Evolutionary conservation across 2,329 filamentous ascomycete genomes (phyloP).

Genomic region (Pseudocercospora fijiensis): DNA sequence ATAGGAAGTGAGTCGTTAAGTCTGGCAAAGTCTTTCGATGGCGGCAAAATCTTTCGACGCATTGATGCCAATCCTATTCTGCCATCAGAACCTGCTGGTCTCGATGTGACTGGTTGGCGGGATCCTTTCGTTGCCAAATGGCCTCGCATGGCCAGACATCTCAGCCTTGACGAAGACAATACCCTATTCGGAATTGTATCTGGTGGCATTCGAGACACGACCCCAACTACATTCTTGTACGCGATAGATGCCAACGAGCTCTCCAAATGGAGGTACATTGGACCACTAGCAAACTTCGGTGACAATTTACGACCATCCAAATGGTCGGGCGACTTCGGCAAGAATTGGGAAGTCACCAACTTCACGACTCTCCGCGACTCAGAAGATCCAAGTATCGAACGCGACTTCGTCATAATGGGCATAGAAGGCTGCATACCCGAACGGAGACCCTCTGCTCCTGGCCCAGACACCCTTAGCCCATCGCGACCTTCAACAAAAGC

Average conservation of each 20-base stretch:
- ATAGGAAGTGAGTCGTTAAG: conserved; percentile 42
- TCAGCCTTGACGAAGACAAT: conserved; percentile 19
- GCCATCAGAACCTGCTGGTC: conserved; percentile 35
- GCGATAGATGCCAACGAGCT: conserved; percentile 43
- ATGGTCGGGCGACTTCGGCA: conserved; percentile 53
- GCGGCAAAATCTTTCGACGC: conserved; percentile 42
- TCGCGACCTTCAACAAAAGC: conserved; percentile 33
- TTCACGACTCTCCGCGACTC: conserved; percentile 45
- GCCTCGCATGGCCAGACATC: conserved; percentile 29
- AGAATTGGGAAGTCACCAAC: conserved; percentile 55
- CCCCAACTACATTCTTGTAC: conserved; percentile 52
- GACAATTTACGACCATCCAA: conserved; percentile 42
- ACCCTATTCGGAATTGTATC: conserved; percentile 51
- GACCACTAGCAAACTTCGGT: conserved; percentile 45
- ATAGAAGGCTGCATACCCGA: conserved; percentile 45
- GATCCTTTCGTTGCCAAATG: conserved; percentile 44
- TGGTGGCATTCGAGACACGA: conserved; percentile 46
- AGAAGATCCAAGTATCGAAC: conserved; percentile 29
- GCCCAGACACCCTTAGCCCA: conserved; percentile 24
- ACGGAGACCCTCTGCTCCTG: conserved; percentile 17
- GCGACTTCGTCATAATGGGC: conserved; percentile 49
- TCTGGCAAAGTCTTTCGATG: conserved; percentile 42
- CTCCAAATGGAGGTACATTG: conserved; percentile 48
- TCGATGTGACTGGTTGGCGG: conserved; percentile 45
- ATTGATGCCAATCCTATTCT: conserved; percentile 42